Base-by-base conservation (phyloP, 805 yeast species). In the Cephaloascus albidus region DNA sequence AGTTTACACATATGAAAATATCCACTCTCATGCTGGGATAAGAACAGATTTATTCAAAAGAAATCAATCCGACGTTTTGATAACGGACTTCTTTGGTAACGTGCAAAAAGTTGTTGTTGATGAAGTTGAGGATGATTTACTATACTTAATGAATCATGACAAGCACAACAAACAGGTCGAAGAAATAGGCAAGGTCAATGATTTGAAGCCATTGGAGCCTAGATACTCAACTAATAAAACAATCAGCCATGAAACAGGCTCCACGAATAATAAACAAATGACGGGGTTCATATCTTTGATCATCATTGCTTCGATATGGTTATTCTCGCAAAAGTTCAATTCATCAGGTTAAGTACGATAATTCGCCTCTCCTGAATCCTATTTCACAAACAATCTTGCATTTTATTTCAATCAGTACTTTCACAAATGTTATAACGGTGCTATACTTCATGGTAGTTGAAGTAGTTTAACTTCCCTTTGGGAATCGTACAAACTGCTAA, bases 81-180 rank as follows among this genome's bases (percentile, higher is more conserved):
- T 93, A 46, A 89, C 97, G 0, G 97, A 93, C 55, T 93, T 93
- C 57, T 89, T 93, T 50, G 98, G 97, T 2, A 87, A 87, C 49
- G 84, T 88, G 17, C 96, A 88, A 57, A 77, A 80, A 40, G 84
- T 85, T 2, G 71, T 83, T 3, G 68, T 71, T 39, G 87, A 80
- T 50, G 68, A 67, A 8, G 74, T 69, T 4, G 81, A 76, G 40
- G 68, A 66, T 38, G 79, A 73, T 43, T 55, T 58, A 26, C 49
- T 72, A 36, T 57, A 58, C 36, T 49, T 66, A 5, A 53, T 63
- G 18, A 65, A 57, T 39, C 64, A 61, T 40, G 48, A 60, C 23
- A 49, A 53, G 72, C 46, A 66, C 54, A 34, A 64, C 47, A 39
- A 67, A 67, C 45, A 64, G 38, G n/a, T 53, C 67, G 38, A 60